Evolutionary conservation across 768 basidiomycete genomes (phyloP).

Genomic region (Tricholoma sp.): DNA sequence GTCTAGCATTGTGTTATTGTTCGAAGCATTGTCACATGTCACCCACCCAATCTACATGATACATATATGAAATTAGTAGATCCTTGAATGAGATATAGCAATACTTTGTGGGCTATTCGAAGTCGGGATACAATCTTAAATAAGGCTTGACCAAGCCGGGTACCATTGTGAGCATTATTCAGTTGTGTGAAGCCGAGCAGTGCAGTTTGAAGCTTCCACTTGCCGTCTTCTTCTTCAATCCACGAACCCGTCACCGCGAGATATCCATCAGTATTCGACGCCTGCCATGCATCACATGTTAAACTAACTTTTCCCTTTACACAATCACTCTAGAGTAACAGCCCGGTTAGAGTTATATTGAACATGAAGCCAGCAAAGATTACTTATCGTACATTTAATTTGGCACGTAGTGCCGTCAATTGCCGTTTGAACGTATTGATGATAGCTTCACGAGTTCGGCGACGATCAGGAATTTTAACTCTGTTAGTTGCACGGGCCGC

Average conservation of each 20-base stretch:
- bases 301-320: conserved; percentile 13
- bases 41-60: not conserved
- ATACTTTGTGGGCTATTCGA: conserved; percentile 25
- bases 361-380: not conserved
- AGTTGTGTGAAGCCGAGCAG: conserved; percentile 31
- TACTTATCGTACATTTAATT: conserved; percentile 10
- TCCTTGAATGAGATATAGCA: not conserved
- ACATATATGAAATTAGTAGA: not conserved
- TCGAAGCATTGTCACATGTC: not conserved
- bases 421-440: conserved; percentile 12
- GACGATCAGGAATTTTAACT: conserved; percentile 21
- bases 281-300: conserved; percentile 39
- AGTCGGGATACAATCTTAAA: conserved; percentile 24
- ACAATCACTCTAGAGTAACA: not conserved
- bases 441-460: conserved; percentile 19
- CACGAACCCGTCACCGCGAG: conserved; percentile 35
- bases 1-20: not conserved
- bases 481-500: conserved; percentile 26
- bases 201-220: conserved; percentile 23
- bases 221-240: conserved; percentile 25
- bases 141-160: conserved; percentile 25
- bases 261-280: conserved; percentile 31
- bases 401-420: not conserved
- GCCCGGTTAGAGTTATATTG: not conserved
- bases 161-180: conserved; percentile 31